Evolutionary conservation across 345 rosid genomes (phyloP), one percentile per base, ranked within the genome.

Genomic region (Lepidium africanum): DNA sequence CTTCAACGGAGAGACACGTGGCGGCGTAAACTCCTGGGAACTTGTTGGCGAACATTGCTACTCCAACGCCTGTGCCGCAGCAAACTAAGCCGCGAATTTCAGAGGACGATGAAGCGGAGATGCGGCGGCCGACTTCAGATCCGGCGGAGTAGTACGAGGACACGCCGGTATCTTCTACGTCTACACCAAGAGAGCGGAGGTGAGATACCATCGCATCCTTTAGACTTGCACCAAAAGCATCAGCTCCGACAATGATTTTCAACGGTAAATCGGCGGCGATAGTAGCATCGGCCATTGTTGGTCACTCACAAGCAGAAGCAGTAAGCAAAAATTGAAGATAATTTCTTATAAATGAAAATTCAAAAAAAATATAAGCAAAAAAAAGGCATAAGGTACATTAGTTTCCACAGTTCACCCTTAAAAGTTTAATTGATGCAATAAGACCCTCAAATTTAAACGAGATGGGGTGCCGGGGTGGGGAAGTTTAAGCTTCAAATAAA

Each of bases 21-120:
- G 87, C 69, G 54, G 96, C 96, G 72, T 65, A 90, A 3, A 87
- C 95, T 57, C 91, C 90, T 5, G 89, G 90, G 79, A 87, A 87
- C 61, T 92, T 92, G 84, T 89, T 92, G 50, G 98, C 96, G 81
- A 89, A 87, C 69, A 92, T 82, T 48, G 88, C 83, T 39, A 92
- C 88, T 51, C 96, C 91, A 25, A 79, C 83, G 21, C 96, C 96
- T 2, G 96, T 90, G 4, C 96, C 96, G 59, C 96, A 89, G 50
- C 86, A 84, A 2, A 87, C 80, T 10, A 90, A 86, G 53, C 96
- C 96, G 0, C 91, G 90, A 9, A 68, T 66, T 4, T 56, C 78
- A 4, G 77, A 66, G 5, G 79, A 48, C 0, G 85, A 25, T 9
- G 90, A 72, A 11, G 85, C 49, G 63, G 93, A 92, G 66, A 90